A percentile compares a stretch with the other conserved stretches of the same genome.
Conservation (phyloP, 139 green algal genomes). For the Marvania coccoides region DNA sequence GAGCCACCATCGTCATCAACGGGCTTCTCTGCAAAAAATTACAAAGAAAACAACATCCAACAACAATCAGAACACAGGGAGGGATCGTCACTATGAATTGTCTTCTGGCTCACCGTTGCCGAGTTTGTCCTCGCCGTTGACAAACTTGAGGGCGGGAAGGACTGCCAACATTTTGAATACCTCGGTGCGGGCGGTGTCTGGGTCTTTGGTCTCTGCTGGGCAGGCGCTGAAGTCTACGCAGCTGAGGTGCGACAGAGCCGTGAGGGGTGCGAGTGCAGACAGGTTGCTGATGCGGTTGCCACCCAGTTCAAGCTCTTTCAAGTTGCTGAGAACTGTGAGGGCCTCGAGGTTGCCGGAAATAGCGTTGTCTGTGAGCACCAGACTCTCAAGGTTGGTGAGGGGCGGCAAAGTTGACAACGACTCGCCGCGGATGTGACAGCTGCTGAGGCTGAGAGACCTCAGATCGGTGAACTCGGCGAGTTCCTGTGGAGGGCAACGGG, state of each 20-base stretch:
- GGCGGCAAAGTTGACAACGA: background rate
- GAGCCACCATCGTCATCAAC: conserved; percentile 21
- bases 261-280: background rate
- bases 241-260: background rate
- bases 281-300: conserved; percentile 12
- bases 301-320: conserved; percentile 12
- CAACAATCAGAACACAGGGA: background rate
- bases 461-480: conserved; percentile 1
- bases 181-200: background rate
- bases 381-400: background rate
- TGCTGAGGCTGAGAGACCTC: conserved; percentile 1
- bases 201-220: background rate
- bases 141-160: conserved; percentile 2
- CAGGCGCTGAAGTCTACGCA: conserved; percentile 7
- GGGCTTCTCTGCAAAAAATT: background rate
- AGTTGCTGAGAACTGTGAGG: background rate
- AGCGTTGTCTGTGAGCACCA: conserved; percentile 18
- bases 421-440: background rate
- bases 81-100: background rate
- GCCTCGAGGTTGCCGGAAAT: background rate
- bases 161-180: conserved; percentile 11
- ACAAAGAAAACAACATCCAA: background rate
- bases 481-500: background rate
- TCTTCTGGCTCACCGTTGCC: conserved; percentile 3
- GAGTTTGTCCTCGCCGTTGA: conserved; percentile 16